Conservation (phyloP, 257 asterid species). For the Jaltomata sinuosa region DNA sequence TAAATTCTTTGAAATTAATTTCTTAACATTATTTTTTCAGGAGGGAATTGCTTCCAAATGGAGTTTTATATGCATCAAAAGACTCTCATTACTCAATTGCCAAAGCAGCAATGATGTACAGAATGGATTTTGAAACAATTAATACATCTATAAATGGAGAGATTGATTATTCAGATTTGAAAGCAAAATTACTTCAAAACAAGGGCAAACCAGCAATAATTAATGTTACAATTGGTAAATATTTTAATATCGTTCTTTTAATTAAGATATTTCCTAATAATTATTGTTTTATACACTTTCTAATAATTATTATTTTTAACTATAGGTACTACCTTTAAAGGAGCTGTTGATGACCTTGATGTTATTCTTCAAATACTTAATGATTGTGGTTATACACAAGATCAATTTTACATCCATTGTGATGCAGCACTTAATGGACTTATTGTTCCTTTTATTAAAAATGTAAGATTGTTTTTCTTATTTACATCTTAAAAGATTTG, state of each 20-base stretch:
- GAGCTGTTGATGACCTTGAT: constrained; percentile 33
- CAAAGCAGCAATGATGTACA: constrained; percentile 15
- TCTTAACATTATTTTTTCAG: neutral
- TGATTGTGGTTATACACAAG: constrained; percentile 17
- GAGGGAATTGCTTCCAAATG: constrained; percentile 11
- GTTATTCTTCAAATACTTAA: constrained; percentile 15
- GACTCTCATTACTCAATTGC: constrained; percentile 14
- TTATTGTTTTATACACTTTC: neutral
- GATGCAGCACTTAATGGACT: constrained; percentile 29
- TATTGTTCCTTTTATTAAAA: constrained; percentile 14
- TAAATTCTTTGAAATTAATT: too few relatives aligned
- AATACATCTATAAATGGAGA: constrained; percentile 5
- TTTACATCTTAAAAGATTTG: neutral
- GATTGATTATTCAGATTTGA: constrained; percentile 12
- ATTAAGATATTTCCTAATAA: neutral
- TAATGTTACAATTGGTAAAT: constrained; percentile 13
- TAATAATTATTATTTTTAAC: neutral
- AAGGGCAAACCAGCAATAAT: constrained; percentile 17
- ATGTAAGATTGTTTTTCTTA: neutral
- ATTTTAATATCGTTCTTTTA: neutral
- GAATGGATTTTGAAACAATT: constrained; percentile 9
- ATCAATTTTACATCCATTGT: constrained; percentile 27
- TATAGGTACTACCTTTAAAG: constrained; percentile 34
- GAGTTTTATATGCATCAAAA: constrained; percentile 12
- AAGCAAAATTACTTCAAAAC: constrained; percentile 3